Evolutionary conservation across 768 basidiomycete genomes (phyloP), one percentile per base, ranked within the genome.

Genomic region (Paxillus rubicundulus): DNA sequence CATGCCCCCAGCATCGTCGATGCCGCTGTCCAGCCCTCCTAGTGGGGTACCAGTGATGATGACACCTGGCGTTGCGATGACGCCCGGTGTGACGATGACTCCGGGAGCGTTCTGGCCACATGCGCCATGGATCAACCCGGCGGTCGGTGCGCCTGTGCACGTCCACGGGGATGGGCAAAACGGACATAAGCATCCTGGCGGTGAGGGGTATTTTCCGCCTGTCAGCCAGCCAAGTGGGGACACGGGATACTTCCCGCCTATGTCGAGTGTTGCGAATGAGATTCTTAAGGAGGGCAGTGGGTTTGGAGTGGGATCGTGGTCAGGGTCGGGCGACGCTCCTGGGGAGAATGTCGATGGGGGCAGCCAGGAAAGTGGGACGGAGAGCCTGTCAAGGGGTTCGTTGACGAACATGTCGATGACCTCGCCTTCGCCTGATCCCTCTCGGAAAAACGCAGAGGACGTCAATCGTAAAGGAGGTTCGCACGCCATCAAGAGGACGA

Each of bases 101-200:
- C 87, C 89, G 27, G 87, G 84, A 13, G 81, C 82, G 36, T 87
- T 86, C 69, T 92, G 84, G 83, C 45, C 81, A 71, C 57, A 82
- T 78, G 32, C 80, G 75, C 70, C 77, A 41, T 74, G 70, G 66
- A 74, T 82, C 49, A 84, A 85, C 55, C 72, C 82, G n/a, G 76
- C 81, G 9, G 81, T 82, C 1, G 85, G 84, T 38, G 85, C 82
- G 24, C 85, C 84, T 0, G 73, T 79, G 24, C 76, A 74, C 14
- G 52, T 49, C 34, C 50, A 41, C 24, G 50, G 46, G 37, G 53
- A 66, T 44, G 65, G 53, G 47, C 38, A 40, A 2, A 24, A 54
- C 10, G 60, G 58, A 7, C 50, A 43, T 30, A 46, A 53, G 12
- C 44, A 52, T 50, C 38, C 32, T 32, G 56, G 47, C 38, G 61